Percentiles rank a stretch among this genome's conserved stretches.
These are phyloP conservation scores for Pseudogymnoascus sp. DNA, from an alignment of 2,329 filamentous ascomycete genomes.

Conservation along the genomic window DNA sequence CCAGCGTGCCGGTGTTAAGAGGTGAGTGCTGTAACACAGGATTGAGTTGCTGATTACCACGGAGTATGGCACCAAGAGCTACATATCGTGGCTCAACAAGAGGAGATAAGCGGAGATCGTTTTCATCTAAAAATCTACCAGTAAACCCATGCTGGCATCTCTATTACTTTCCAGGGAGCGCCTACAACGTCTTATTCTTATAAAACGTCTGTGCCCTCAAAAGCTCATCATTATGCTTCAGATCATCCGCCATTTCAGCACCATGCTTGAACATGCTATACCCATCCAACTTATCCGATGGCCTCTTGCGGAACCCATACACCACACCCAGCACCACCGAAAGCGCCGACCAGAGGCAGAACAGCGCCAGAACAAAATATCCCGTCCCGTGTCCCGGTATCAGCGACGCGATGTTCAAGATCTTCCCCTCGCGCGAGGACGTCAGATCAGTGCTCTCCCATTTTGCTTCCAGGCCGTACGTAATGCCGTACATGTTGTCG, in stretches of 20 bases:
- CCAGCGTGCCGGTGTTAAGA: too few species aligned
- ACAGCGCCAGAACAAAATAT: neutral
- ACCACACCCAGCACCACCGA: neutral
- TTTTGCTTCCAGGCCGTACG: neutral
- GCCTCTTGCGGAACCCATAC: slow-evolving; percentile 2
- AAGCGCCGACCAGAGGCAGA: neutral
- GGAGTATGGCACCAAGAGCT: neutral
- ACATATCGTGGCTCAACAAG: neutral
- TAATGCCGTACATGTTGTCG: neutral
- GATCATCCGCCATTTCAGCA: neutral
- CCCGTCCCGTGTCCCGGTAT: neutral
- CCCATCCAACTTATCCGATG: slow-evolving; percentile 4
- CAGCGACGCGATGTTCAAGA: neutral
- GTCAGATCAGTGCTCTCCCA: neutral
- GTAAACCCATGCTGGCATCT: neutral
- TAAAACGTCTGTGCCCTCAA: neutral
- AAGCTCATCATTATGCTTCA: neutral
- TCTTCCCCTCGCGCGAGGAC: neutral
- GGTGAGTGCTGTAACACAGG: too few species aligned
- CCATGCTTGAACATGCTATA: slow-evolving; percentile 1
- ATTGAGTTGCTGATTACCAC: too few species aligned
- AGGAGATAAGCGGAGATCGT: neutral
- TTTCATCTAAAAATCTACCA: neutral
- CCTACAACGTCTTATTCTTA: neutral
- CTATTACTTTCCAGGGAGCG: neutral